These are phyloP conservation scores for Entomophthora muscae DNA, from an alignment of 371 early-diverging fungal species.

Conservation along the genomic window DNA sequence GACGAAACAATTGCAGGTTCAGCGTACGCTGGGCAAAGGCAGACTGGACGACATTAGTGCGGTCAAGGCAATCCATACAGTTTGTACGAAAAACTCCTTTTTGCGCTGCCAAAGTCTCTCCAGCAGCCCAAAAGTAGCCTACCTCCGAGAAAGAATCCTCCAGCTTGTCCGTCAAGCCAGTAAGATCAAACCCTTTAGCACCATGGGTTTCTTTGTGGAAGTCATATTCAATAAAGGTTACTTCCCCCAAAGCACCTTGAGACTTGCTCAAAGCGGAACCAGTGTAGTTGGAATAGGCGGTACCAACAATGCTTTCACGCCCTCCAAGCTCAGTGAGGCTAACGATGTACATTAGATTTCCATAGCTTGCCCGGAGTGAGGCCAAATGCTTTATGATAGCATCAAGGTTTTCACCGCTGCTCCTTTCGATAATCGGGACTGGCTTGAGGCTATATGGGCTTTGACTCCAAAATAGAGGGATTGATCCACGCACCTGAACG, in stretches of 20 bases:
- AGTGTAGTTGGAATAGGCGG: slow-evolving; percentile 50
- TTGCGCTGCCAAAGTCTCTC: slow-evolving; percentile 9
- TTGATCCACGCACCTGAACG: slow-evolving; percentile 95
- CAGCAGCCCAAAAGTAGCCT: slow-evolving; percentile 29
- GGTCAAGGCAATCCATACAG: slow-evolving; percentile 99
- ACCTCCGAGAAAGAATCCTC: slow-evolving; percentile 46
- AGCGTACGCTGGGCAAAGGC: slow-evolving; percentile 59
- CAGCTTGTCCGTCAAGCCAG: slow-evolving; percentile 54
- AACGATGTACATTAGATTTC: slow-evolving; percentile 49
- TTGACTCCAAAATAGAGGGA: slow-evolving; percentile 96
- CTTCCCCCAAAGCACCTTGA: slow-evolving; percentile 11
- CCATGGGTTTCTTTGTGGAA: slow-evolving; percentile 89
- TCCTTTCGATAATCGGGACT: slow-evolving; percentile 33
- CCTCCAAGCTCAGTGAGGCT: slow-evolving; percentile 84
- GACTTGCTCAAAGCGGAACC: slow-evolving; percentile 27
- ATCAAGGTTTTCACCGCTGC: slow-evolving; percentile 13
- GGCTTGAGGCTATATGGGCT: slow-evolving; percentile 57
- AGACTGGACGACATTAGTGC: slow-evolving; percentile 97
- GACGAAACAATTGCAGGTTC: slow-evolving; percentile 37
- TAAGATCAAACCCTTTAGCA: slow-evolving; percentile 55
- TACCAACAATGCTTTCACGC: slow-evolving; percentile 68
- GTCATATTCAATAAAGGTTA: slow-evolving; percentile 81
- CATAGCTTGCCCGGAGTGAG: slow-evolving; percentile 47
- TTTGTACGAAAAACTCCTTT: slow-evolving; percentile 86
- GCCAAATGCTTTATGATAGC: slow-evolving; percentile 56